These are phyloP conservation scores for Coelastrella sp. DNA, from an alignment of 139 green algal species.

Conservation along the genomic window DNA sequence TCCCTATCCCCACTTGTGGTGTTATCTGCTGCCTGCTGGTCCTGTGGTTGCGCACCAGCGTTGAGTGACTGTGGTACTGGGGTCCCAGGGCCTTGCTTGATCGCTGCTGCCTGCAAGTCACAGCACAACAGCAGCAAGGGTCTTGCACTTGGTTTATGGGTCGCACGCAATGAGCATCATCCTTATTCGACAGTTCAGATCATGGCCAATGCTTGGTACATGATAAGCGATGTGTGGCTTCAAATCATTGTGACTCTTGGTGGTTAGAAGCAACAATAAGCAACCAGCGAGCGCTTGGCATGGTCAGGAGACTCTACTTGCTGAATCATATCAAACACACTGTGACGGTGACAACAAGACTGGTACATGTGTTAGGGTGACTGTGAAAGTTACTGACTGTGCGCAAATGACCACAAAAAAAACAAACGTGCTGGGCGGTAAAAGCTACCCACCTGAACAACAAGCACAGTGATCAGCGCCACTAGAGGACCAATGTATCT, in stretches of 20 bases:
- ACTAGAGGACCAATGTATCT: slow-evolving; percentile 77
- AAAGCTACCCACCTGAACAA: slow-evolving; percentile 71
- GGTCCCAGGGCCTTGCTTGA: neutral
- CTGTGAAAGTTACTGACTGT: neutral
- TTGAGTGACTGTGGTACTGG: neutral
- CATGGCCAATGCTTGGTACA: no score
- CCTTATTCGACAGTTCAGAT: no score
- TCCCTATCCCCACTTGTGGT: neutral
- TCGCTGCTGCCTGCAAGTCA: neutral
- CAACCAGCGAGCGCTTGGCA: no score
- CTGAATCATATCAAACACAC: neutral
- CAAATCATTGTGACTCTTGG: no score
- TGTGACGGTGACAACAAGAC: neutral
- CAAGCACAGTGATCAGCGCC: slow-evolving; percentile 64
- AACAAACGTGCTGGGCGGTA: no score
- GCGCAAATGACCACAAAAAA: neutral
- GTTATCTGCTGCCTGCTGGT: neutral
- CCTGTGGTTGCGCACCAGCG: neutral
- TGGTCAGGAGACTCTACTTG: no score
- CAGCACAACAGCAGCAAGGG: neutral
- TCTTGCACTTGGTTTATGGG: no score
- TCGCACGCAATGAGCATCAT: no score
- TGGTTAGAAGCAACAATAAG: no score
- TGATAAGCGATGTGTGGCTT: no score
- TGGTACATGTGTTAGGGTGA: neutral